phyloP scores from a whole-genome alignment of 306 rosid genomes.

The Fagus sylvatica region DNA sequence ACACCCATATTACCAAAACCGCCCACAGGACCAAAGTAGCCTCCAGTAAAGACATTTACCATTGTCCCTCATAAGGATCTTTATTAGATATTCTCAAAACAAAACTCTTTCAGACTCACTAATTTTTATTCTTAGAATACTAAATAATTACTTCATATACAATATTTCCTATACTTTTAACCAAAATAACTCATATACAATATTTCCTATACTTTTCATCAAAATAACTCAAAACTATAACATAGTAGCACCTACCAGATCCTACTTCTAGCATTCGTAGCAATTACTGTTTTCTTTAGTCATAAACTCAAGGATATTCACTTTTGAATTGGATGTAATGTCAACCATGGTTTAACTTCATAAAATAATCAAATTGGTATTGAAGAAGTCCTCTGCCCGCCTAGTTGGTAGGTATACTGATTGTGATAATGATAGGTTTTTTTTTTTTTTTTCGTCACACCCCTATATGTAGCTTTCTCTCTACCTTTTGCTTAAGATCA shows the following conservation, averaged over 20 bases:
- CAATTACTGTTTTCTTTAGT: background rate
- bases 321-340: background rate
- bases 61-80: background rate
- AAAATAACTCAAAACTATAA: background rate
- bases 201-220: background rate
- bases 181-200: background rate
- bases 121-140: no score
- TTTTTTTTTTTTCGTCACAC: background rate
- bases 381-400: background rate
- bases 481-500: background rate
- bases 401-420: background rate
- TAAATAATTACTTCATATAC: no score
- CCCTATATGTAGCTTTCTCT: background rate
- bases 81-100: no score
- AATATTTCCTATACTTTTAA: background rate
- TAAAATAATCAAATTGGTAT: background rate
- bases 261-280: background rate
- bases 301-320: background rate
- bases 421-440: background rate
- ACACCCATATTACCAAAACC: no score
- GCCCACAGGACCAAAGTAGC: no score
- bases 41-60: background rate
- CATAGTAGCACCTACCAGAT: background rate
- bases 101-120: no score
- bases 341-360: background rate